Evolutionary conservation across 805 yeast genomes (phyloP), one percentile per base, ranked within the genome.

Genomic region (Scheffersomyces coipomensis): DNA sequence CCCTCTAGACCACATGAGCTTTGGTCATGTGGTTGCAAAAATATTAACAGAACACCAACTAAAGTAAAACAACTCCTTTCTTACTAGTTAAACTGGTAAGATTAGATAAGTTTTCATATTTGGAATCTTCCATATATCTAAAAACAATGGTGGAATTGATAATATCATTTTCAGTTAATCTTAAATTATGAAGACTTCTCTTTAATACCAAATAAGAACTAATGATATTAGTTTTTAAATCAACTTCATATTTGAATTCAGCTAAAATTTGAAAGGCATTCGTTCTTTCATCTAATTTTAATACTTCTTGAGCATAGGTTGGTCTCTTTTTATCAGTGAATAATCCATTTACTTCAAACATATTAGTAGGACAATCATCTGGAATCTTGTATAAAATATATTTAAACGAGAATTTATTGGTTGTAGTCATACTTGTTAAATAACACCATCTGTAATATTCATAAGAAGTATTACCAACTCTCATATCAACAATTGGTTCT

Each of bases 381-480:
- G 17, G 18, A 27, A 27, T n/a, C 12, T 15, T n/a, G 15, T 27
- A 27, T 15, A 27, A 27, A 13, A 27, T 15, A 15, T 27, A 27
- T 8, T 27, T 27, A 15, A 27, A 27, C 3, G 30, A 27, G 15
- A 27, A 27, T 27, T 27, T 27, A 5, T 5, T 13, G 6, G n/a
- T 12, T 4, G 30, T 8, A 13, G n/a, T 5, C 5, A 15, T 5
- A 27, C 18, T 13, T 27, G 18, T 5, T 27, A 27, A 27, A 15
- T 13, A 27, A 15, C 30, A 27, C 30, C 30, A 27, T 27, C 30
- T 27, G 12, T 27, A 27, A 27, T 27, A 27, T 27, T 27, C 30
- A 27, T 27, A 27, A 5, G 18, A 5, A 5, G 18, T 7, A 27
- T 13, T 13, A 5, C 30, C 30, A 13, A 27, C 7, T 27, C 30